Evolutionary conservation across 768 basidiomycete genomes (phyloP).

Genomic region (Macrolepiota fuliginosa): DNA sequence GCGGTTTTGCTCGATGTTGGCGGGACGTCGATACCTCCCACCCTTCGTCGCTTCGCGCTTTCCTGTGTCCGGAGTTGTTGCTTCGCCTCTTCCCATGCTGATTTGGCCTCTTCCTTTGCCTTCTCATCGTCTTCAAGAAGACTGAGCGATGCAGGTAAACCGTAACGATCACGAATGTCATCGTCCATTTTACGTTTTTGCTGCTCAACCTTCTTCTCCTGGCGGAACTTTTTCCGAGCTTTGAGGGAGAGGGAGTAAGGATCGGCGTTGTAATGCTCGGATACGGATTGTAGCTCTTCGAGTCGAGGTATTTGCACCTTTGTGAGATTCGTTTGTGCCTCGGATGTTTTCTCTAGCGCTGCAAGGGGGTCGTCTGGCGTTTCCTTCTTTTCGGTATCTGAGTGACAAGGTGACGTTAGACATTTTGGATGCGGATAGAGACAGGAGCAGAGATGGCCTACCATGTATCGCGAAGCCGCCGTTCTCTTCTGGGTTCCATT

Average conservation of each 20-base stretch:
- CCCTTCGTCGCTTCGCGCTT: conserved; percentile 46
- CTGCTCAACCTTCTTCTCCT: conserved; percentile 79
- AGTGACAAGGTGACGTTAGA: neutral
- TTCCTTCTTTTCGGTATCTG: conserved; percentile 63
- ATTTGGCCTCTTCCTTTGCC: conserved; percentile 56
- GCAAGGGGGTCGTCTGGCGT: conserved; percentile 80
- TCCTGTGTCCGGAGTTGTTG: conserved; percentile 42
- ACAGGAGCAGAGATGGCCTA: conserved; percentile 27
- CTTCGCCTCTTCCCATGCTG: conserved; percentile 57
- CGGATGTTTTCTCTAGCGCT: conserved; percentile 85
- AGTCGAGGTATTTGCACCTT: conserved; percentile 79
- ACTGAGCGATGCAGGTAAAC: conserved; percentile 63
- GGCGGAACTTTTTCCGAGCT: conserved; percentile 79
- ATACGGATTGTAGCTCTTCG: conserved; percentile 72
- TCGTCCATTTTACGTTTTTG: conserved; percentile 71
- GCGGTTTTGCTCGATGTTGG: conserved; percentile 17
- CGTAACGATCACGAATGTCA: conserved; percentile 70
- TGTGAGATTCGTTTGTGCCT: conserved; percentile 66
- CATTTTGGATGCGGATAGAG: neutral
- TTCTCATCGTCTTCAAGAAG: conserved; percentile 68
- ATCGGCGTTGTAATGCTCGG: conserved; percentile 79
- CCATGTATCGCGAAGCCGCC: conserved; percentile 91
- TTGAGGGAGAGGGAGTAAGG: conserved; percentile 79
- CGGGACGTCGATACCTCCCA: conserved; percentile 26
- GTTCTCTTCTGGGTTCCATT: conserved; percentile 96